Percentiles rank a stretch among this genome's conserved stretches.
Evolutionary conservation across 345 rosid species (phyloP).

Genomic region (Eucalyptus dawsonii): DNA sequence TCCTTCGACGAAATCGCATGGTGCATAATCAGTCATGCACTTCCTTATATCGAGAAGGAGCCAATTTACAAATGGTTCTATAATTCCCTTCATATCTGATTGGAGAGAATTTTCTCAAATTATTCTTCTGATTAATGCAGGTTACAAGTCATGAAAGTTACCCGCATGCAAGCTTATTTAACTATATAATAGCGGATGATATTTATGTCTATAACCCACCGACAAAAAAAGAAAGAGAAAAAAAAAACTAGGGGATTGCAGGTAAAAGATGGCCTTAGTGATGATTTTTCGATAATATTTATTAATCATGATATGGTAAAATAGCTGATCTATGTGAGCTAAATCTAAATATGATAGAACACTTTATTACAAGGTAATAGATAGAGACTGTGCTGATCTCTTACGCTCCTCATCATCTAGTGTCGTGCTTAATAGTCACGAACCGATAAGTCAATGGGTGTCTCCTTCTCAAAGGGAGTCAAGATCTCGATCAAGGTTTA

Average conservation of each 20-base stretch:
- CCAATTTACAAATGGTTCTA: not conserved
- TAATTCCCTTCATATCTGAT: not conserved
- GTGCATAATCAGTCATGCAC: not conserved
- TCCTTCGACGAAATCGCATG: not conserved
- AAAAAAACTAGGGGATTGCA: not conserved
- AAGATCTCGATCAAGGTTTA: not conserved
- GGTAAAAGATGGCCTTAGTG: not conserved
- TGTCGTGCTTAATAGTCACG: not conserved
- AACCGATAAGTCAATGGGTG: not conserved
- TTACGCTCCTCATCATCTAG: not conserved
- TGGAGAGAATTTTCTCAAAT: not conserved
- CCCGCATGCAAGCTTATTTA: not conserved
- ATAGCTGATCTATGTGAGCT: not conserved
- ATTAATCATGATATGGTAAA: not conserved
- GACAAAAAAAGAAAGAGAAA: not conserved
- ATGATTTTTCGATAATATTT: not conserved
- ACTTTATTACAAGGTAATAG: not conserved
- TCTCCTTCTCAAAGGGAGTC: not conserved
- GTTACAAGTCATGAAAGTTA: not conserved
- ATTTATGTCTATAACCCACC: not conserved
- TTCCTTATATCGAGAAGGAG: not conserved
- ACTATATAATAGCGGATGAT: not conserved
- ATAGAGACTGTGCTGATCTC: not conserved
- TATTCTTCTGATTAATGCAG: not conserved
- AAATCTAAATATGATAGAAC: not conserved